A percentile compares a stretch with the other conserved stretches of the same genome.
Conservation (phyloP, 2,329 filamentous ascomycete species). For the Nothomitra cinnamomea region DNA sequence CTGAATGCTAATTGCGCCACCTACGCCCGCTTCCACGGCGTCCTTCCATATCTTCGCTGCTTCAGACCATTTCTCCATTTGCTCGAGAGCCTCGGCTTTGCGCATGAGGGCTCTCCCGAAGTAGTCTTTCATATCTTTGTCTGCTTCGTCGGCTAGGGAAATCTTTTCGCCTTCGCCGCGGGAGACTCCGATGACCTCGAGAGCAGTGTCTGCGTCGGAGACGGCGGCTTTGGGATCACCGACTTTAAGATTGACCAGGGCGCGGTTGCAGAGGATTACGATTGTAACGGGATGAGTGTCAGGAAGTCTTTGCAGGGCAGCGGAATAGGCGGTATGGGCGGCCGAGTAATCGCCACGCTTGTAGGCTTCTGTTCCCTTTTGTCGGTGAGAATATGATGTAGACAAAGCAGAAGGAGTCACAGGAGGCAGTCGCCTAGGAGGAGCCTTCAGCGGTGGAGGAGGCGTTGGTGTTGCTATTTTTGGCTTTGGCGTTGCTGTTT, state of each 20-base stretch:
- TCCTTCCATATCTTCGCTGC: conserved; percentile 64
- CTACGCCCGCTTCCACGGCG: conserved; percentile 70
- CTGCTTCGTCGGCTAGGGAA: conserved; percentile 39
- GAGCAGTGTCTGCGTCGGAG: conserved; percentile 62
- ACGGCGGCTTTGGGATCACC: conserved; percentile 82
- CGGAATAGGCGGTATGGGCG: conserved; percentile 68
- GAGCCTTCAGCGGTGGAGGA: conserved; percentile 28
- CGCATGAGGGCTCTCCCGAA: conserved; percentile 86
- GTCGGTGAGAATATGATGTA: conserved; percentile 60
- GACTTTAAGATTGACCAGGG: conserved; percentile 77
- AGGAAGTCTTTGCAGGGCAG: conserved; percentile 59
- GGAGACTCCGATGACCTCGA: conserved; percentile 61
- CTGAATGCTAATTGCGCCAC: conserved; percentile 68
- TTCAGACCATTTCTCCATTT: conserved; percentile 86
- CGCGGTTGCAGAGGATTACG: conserved; percentile 79
- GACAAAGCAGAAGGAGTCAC: conserved; percentile 53
- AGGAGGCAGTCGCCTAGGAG: conserved; percentile 37
- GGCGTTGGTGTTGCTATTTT: conserved; percentile 26
- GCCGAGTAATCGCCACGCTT: conserved; percentile 85
- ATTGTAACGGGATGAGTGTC: conserved; percentile 67
- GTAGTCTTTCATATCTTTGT: conserved; percentile 80
- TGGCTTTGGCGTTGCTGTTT: conserved; percentile 17
- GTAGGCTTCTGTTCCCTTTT: conserved; percentile 73
- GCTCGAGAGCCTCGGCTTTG: conserved; percentile 88
- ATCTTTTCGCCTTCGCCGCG: conserved; percentile 71